phyloP scores from a whole-genome alignment of 108 stramenopile genomes.

The Stephanodiscus triporus region DNA sequence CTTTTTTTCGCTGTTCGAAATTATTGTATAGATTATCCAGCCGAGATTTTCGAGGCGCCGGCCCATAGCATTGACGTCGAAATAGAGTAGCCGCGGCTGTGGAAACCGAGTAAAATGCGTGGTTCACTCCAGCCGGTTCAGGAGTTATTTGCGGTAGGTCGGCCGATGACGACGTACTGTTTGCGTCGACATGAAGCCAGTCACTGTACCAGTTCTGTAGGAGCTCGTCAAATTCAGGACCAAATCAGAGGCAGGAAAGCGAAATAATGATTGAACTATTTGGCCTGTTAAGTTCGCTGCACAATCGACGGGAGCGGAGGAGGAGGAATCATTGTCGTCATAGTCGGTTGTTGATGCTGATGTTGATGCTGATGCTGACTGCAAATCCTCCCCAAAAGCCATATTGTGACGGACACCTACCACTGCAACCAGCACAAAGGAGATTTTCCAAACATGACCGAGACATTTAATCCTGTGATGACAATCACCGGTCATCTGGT shows the following conservation, averaged over 20 bases:
- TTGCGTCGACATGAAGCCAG: constrained; percentile 8
- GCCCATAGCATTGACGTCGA: constrained; percentile 47
- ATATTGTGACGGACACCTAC: not conserved
- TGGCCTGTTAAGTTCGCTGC: constrained; percentile 1
- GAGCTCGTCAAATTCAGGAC: constrained; percentile 9
- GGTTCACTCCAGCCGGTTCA: constrained; percentile 25
- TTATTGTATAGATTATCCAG: constrained; percentile 35
- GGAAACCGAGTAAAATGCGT: constrained; percentile 38
- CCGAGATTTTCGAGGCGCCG: constrained; percentile 12
- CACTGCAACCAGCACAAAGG: not conserved
- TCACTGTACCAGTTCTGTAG: constrained; percentile 9
- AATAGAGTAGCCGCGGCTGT: constrained; percentile 39
- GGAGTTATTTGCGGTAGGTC: constrained; percentile 28
- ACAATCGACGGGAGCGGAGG: constrained; percentile 1
- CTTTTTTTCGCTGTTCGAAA: constrained; percentile 45
- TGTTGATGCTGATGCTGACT: not conserved
- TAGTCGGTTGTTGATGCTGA: not conserved
- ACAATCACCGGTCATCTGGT: no score
- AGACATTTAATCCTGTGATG: no score
- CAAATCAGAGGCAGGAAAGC: constrained; percentile 4
- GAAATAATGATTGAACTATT: constrained; percentile 14
- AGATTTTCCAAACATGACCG: not conserved
- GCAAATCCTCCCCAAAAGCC: not conserved
- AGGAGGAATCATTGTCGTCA: not conserved
- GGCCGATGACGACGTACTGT: not conserved